These are phyloP conservation scores for Scutellaria minor DNA, from an alignment of 257 asterid genomes.

Conservation along the genomic window DNA sequence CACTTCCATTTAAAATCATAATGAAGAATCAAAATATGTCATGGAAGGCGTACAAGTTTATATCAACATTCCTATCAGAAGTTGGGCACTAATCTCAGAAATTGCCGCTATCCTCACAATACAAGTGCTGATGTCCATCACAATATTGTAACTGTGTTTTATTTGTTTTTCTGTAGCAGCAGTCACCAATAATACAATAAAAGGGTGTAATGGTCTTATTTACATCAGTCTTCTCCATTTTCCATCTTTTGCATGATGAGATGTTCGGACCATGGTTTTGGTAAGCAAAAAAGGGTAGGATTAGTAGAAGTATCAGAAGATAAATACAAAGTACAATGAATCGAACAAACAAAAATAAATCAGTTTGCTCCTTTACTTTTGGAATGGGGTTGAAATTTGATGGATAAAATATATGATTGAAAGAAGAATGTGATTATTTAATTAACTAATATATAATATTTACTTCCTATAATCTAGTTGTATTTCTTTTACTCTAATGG, in stretches of 20 bases:
- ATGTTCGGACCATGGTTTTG: background rate
- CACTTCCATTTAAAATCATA: slow-evolving; percentile 2
- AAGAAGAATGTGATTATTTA: background rate
- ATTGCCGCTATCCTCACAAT: background rate
- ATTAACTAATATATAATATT: background rate
- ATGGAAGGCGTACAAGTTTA: background rate
- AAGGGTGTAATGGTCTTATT: no score
- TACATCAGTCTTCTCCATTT: no score
- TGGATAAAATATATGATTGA: background rate
- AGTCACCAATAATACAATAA: no score
- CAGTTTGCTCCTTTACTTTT: background rate
- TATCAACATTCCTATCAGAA: background rate
- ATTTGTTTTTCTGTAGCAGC: no score
- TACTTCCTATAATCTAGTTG: background rate
- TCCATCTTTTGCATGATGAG: background rate
- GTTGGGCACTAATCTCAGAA: background rate
- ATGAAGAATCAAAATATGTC: background rate
- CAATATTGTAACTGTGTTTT: no score
- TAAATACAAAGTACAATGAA: background rate
- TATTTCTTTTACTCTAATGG: background rate
- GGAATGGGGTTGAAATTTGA: background rate
- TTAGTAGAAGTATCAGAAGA: background rate
- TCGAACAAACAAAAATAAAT: background rate
- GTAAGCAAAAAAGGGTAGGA: background rate
- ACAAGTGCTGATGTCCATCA: no score